These are phyloP conservation scores for Pleurotus tuber-regium DNA, from an alignment of 768 basidiomycete species.

Conservation along the genomic window DNA sequence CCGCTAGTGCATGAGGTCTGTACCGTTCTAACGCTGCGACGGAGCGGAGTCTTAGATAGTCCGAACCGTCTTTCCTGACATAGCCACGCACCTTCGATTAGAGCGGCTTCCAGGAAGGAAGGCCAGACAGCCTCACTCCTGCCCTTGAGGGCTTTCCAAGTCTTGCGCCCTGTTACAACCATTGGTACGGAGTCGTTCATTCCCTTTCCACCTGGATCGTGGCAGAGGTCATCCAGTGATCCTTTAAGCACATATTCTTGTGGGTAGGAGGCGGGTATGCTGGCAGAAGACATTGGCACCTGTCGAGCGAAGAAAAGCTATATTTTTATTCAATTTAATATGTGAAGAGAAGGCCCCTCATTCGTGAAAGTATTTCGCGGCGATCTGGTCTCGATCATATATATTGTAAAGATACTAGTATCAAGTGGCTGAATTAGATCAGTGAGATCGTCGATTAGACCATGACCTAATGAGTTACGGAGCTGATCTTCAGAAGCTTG, in stretches of 20 bases:
- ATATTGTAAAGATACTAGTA: neutral
- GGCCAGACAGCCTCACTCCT: slow-evolving; percentile 61
- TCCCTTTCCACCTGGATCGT: neutral
- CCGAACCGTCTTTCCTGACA: slow-evolving; percentile 8
- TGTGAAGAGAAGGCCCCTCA: neutral
- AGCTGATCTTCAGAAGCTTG: too few relatives aligned
- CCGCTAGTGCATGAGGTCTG: slow-evolving; percentile 47
- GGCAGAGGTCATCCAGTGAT: slow-evolving; percentile 2
- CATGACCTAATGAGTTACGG: neutral
- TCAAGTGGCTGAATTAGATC: slow-evolving; percentile 9
- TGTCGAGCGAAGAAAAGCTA: neutral
- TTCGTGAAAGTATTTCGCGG: neutral
- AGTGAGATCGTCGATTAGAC: neutral
- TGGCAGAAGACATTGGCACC: neutral
- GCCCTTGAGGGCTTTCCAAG: slow-evolving; percentile 54
- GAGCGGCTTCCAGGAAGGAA: slow-evolving; percentile 54
- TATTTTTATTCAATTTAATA: neutral
- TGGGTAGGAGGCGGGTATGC: neutral
- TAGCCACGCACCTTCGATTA: slow-evolving; percentile 52
- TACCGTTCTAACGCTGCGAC: slow-evolving; percentile 52
- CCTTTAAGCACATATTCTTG: slow-evolving; percentile 3
- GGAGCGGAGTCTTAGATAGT: slow-evolving; percentile 9
- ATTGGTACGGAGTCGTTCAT: slow-evolving; percentile 13
- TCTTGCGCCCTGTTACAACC: slow-evolving; percentile 49
- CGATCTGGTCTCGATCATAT: slow-evolving; percentile 4